Percentiles rank a stretch among this genome's conserved stretches.
phyloP scores from a whole-genome alignment of 2,329 filamentous ascomycete genomes.

The Penicillium corylophilum region DNA sequence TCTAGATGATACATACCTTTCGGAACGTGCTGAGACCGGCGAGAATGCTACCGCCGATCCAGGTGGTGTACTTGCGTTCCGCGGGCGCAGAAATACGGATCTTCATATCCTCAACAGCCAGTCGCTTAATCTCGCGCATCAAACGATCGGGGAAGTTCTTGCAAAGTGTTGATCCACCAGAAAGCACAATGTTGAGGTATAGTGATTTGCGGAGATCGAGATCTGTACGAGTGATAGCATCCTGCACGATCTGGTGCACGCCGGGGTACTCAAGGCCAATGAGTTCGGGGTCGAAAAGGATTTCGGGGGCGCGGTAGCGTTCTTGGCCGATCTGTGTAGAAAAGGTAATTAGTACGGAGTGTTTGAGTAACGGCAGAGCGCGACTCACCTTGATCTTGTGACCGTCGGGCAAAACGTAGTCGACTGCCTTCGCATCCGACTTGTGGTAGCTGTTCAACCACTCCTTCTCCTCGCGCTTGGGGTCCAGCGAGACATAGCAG shows the following conservation, averaged over 20 bases:
- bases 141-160: slow-evolving; percentile 95
- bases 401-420: slow-evolving; percentile 89
- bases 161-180: slow-evolving; percentile 90
- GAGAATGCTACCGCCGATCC: slow-evolving; percentile 97
- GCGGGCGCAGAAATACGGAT: slow-evolving; percentile 99
- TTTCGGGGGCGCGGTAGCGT: slow-evolving; percentile 92
- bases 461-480: slow-evolving; percentile 93
- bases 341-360: background rate
- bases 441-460: slow-evolving; percentile 74
- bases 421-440: slow-evolving; percentile 73
- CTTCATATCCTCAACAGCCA: slow-evolving; percentile 98
- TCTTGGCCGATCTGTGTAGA: slow-evolving; percentile 74
- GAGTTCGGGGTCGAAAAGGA: slow-evolving; percentile 95
- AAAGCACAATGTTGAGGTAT: slow-evolving; percentile 96
- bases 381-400: slow-evolving; percentile 78
- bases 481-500: slow-evolving; percentile 86
- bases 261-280: slow-evolving; percentile 96
- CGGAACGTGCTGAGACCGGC: slow-evolving; percentile 96
- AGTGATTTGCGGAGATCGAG: slow-evolving; percentile 91
- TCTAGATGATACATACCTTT: slow-evolving; percentile 64
- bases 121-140: slow-evolving; percentile 83
- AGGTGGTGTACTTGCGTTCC: slow-evolving; percentile 97
- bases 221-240: slow-evolving; percentile 91
- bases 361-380: background rate
- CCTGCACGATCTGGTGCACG: slow-evolving; percentile 96